A percentile compares a stretch with the other conserved stretches of the same genome.
Evolutionary conservation across 202 grass and related monocot species (phyloP).

Genomic region (Carex arenaria): DNA sequence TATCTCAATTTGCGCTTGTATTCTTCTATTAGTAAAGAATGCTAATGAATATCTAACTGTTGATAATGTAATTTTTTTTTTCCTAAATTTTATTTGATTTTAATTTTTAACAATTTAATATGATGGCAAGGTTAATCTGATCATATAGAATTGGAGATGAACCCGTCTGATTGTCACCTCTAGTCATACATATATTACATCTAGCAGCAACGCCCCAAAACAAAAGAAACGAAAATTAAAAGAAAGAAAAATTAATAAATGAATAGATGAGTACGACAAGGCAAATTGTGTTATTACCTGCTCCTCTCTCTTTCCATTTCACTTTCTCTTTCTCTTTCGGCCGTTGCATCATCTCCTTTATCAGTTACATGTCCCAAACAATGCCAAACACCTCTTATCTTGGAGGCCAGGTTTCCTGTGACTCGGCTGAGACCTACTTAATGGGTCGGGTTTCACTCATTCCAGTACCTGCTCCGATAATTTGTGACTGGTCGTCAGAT

Average conservation of each 20-base stretch:
- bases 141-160: too few relatives aligned
- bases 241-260: background rate
- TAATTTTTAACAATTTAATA: too few relatives aligned
- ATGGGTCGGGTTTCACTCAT: background rate
- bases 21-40: too few relatives aligned
- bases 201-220: background rate
- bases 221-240: slow-evolving; percentile 2
- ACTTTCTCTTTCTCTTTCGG: background rate
- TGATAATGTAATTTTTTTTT: too few relatives aligned
- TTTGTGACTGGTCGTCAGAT: background rate
- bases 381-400: background rate
- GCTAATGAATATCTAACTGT: too few relatives aligned
- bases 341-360: slow-evolving; percentile 19
- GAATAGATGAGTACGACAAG: background rate
- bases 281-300: slow-evolving; percentile 14
- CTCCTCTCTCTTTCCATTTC: slow-evolving; percentile 17
- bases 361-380: slow-evolving; percentile 14
- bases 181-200: background rate
- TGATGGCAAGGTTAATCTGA: too few relatives aligned
- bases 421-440: background rate
- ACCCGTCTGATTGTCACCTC: background rate
- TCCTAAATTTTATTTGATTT: too few relatives aligned
- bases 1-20: too few relatives aligned
- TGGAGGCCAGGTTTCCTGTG: background rate
- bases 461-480: background rate